phyloP scores from a whole-genome alignment of 2,329 filamentous ascomycete genomes.

The Aureobasidium pullulans region DNA sequence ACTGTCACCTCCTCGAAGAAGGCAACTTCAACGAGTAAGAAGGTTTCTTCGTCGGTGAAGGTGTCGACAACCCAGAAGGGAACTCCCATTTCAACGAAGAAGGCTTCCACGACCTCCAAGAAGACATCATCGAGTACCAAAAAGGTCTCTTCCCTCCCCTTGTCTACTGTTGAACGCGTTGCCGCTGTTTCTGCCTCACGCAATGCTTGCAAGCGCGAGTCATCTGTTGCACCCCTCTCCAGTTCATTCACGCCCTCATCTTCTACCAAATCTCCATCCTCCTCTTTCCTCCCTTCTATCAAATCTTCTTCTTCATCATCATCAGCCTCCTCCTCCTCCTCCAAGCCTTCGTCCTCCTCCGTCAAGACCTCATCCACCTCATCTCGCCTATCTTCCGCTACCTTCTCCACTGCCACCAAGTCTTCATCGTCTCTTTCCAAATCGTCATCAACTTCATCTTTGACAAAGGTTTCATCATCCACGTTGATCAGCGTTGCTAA shows the following conservation, averaged over 20 bases:
- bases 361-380: background rate
- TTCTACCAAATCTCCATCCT: background rate
- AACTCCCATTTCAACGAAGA: background rate
- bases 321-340: background rate
- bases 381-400: background rate
- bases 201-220: constrained; percentile 10
- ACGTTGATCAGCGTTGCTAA: constrained; percentile 6
- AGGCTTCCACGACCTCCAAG: constrained; percentile 8
- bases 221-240: background rate
- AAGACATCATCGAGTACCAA: constrained; percentile 3
- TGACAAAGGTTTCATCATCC: constrained; percentile 4
- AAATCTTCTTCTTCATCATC: background rate
- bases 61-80: background rate
- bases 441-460: background rate
- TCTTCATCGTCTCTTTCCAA: background rate
- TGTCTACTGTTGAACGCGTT: constrained; percentile 8
- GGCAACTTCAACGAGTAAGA: constrained; percentile 9
- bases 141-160: constrained; percentile 8
- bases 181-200: background rate
- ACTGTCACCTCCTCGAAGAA: constrained; percentile 2
- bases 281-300: background rate
- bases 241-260: background rate
- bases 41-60: constrained; percentile 9
- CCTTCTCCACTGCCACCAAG: background rate
- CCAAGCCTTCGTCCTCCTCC: background rate